phyloP scores from a whole-genome alignment of 768 basidiomycete species.

The Tricholoma flavovirens region DNA sequence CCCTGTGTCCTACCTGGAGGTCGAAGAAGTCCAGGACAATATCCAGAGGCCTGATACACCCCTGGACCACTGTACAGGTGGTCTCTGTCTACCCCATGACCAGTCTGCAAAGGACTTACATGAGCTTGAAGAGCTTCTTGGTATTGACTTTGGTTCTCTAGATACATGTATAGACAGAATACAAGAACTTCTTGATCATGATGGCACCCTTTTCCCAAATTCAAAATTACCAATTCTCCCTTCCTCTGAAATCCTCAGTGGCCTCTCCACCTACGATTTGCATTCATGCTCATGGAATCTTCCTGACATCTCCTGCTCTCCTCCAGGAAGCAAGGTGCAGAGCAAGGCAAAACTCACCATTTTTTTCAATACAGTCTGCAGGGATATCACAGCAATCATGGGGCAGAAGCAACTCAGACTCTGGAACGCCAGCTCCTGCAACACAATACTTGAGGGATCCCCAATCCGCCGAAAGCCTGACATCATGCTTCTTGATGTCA shows the following conservation, averaged over 20 bases:
- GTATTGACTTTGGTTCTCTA: too few relatives aligned
- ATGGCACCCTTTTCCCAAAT: background rate
- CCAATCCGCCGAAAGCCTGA: background rate
- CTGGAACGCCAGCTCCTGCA: background rate
- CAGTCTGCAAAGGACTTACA: too few relatives aligned
- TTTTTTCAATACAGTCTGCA: too few relatives aligned
- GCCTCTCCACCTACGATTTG: background rate
- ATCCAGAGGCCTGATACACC: too few relatives aligned
- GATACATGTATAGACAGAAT: too few relatives aligned
- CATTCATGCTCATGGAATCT: background rate
- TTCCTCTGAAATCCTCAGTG: background rate
- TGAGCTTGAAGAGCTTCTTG: too few relatives aligned
- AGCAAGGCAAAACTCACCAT: background rate
- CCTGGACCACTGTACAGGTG: too few relatives aligned
- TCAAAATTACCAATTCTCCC: background rate
- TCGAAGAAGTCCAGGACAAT: too few relatives aligned
- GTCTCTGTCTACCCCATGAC: too few relatives aligned
- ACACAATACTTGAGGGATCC: too few relatives aligned
- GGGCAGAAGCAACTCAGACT: too few relatives aligned
- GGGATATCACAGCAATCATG: too few relatives aligned
- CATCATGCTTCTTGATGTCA: background rate
- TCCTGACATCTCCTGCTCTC: background rate
- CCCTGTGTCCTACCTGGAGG: background rate
- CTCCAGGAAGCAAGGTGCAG: background rate
- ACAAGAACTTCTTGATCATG: background rate